phyloP scores from a whole-genome alignment of 2,329 filamentous ascomycete genomes.

The Ascochyta fabae region DNA sequence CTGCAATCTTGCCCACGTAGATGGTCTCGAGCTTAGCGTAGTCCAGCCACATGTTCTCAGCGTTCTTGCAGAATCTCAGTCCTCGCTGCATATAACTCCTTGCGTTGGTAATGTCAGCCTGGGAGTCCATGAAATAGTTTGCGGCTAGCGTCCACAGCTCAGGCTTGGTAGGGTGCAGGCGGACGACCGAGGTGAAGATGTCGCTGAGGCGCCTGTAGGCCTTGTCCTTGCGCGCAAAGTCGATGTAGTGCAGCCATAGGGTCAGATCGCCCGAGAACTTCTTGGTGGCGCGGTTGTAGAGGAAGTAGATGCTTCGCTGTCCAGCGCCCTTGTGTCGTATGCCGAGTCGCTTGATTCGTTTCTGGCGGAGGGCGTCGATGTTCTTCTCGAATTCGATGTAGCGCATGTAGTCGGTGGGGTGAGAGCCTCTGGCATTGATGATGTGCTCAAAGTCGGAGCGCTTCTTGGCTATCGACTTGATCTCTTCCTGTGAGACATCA shows the following conservation, averaged over 20 bases:
- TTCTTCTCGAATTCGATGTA: conserved; percentile 79
- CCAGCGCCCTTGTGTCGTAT: conserved; percentile 75
- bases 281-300: conserved; percentile 84
- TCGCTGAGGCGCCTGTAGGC: conserved; percentile 66
- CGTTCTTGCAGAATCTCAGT: conserved; percentile 83
- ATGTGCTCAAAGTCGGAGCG: conserved; percentile 93
- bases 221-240: conserved; percentile 74
- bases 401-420: conserved; percentile 78
- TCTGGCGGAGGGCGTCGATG: conserved; percentile 75
- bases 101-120: conserved; percentile 87
- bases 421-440: conserved; percentile 77
- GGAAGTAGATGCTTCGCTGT: conserved; percentile 83
- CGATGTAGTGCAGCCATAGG: conserved; percentile 90
- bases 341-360: conserved; percentile 80
- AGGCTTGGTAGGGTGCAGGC: conserved; percentile 83
- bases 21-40: conserved; percentile 92
- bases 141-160: conserved; percentile 87
- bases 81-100: conserved; percentile 88
- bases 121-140: conserved; percentile 75
- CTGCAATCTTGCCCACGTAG: conserved; percentile 82
- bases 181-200: conserved; percentile 71
- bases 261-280: conserved; percentile 82
- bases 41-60: conserved; percentile 80
- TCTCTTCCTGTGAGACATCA: conserved; percentile 71
- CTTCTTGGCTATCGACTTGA: conserved; percentile 84